Conservation (phyloP, 257 asterid species). For the Paraleonurus japonicus region DNA sequence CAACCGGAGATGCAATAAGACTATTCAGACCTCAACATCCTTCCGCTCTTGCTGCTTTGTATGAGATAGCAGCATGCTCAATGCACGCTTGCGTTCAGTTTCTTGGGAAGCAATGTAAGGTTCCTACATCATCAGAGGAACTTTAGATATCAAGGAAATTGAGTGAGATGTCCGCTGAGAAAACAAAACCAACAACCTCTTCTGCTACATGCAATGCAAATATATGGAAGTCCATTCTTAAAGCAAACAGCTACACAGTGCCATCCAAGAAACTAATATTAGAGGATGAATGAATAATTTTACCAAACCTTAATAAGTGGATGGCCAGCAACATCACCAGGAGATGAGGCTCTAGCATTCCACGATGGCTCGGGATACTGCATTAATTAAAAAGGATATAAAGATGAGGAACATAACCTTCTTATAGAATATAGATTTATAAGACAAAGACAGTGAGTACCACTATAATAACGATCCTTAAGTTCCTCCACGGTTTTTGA, state of each 20-base stretch:
- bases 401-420: slow-evolving; percentile 17
- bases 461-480: slow-evolving; percentile 82
- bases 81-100: slow-evolving; percentile 82
- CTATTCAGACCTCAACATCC: slow-evolving; percentile 73
- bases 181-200: slow-evolving; percentile 8
- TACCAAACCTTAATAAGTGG: slow-evolving; percentile 72
- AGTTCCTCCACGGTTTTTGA: slow-evolving; percentile 87
- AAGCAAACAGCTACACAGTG: neutral
- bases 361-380: slow-evolving; percentile 72
- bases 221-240: neutral
- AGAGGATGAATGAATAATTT: slow-evolving; percentile 14
- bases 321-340: slow-evolving; percentile 61
- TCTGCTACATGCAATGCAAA: slow-evolving; percentile 3
- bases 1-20: slow-evolving; percentile 11
- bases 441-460: slow-evolving; percentile 34
- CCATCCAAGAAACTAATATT: neutral
- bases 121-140: slow-evolving; percentile 48
- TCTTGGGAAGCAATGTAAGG: slow-evolving; percentile 77
- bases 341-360: slow-evolving; percentile 74
- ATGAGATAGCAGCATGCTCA: slow-evolving; percentile 85
- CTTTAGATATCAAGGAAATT: slow-evolving; percentile 25
- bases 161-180: slow-evolving; percentile 11
- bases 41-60: slow-evolving; percentile 90
- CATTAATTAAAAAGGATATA: slow-evolving; percentile 9
- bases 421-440: slow-evolving; percentile 20